phyloP scores from a whole-genome alignment of 2,329 filamentous ascomycete genomes.

The Epichloe gansuensis region DNA sequence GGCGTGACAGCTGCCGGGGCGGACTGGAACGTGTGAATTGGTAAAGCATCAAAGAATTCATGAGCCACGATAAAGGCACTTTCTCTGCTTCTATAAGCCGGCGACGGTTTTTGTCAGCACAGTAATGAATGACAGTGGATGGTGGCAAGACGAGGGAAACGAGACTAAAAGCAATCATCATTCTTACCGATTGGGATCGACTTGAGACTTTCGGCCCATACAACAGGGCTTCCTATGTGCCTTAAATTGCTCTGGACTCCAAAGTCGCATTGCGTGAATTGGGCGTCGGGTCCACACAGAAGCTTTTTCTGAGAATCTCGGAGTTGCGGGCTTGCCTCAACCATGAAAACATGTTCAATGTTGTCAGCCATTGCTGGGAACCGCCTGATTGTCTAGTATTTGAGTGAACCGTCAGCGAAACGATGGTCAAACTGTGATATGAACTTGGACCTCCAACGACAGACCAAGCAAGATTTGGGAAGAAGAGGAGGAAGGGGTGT shows the following conservation, averaged over 20 bases:
- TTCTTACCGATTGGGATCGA: slow-evolving; percentile 58
- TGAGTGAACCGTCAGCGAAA: background rate
- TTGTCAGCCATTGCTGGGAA: slow-evolving; percentile 68
- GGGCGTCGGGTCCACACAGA: slow-evolving; percentile 61
- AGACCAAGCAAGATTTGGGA: background rate
- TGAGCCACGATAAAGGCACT: slow-evolving; percentile 87
- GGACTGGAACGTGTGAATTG: slow-evolving; percentile 89
- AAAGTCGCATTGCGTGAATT: slow-evolving; percentile 56
- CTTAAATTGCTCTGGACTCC: slow-evolving; percentile 68
- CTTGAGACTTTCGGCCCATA: slow-evolving; percentile 84
- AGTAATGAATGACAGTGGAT: background rate
- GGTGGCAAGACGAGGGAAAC: background rate
- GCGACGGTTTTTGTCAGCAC: background rate
- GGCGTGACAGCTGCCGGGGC: slow-evolving; percentile 29
- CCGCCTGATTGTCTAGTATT: slow-evolving; percentile 61
- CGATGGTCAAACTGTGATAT: background rate
- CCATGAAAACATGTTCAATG: slow-evolving; percentile 81
- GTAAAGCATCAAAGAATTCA: slow-evolving; percentile 96
- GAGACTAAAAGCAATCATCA: background rate
- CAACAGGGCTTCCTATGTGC: slow-evolving; percentile 59
- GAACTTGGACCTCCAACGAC: too few species aligned
- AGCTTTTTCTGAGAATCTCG: slow-evolving; percentile 66
- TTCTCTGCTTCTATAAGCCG: slow-evolving; percentile 45
- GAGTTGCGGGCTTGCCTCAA: slow-evolving; percentile 80
- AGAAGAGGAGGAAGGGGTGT: background rate